Percentiles rank a stretch among this genome's conserved stretches.
Evolutionary conservation across 2,329 filamentous ascomycete species (phyloP).

Genomic region (Nectriaceae sp.): DNA sequence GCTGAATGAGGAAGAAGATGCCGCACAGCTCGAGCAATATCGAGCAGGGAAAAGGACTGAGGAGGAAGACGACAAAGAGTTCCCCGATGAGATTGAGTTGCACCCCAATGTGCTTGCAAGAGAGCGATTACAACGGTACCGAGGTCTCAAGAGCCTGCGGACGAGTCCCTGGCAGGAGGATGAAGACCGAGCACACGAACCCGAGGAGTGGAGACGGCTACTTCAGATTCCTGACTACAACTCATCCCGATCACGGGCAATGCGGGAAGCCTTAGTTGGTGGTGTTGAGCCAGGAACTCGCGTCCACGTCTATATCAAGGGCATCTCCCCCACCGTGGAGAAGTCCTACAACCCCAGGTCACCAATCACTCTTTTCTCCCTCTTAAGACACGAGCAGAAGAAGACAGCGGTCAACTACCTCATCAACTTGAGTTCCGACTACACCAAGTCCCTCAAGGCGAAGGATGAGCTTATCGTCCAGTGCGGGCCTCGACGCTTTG

Average conservation of each 20-base stretch:
- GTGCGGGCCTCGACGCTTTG: slow-evolving; percentile 82
- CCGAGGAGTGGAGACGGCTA: slow-evolving; percentile 84
- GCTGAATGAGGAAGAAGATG: slow-evolving; percentile 78
- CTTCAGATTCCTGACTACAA: slow-evolving; percentile 90
- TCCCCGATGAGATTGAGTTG: slow-evolving; percentile 95
- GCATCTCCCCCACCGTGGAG: slow-evolving; percentile 45
- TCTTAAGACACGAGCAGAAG: slow-evolving; percentile 95
- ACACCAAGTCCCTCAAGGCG: slow-evolving; percentile 75
- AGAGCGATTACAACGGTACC: slow-evolving; percentile 82
- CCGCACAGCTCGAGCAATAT: slow-evolving; percentile 79
- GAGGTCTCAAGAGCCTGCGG: slow-evolving; percentile 88
- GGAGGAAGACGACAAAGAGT: slow-evolving; percentile 87
- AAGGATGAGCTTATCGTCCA: slow-evolving; percentile 93
- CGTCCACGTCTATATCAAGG: slow-evolving; percentile 74
- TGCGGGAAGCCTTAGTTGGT: slow-evolving; percentile 84
- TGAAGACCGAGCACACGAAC: slow-evolving; percentile 84
- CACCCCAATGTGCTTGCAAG: slow-evolving; percentile 83
- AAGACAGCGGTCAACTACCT: slow-evolving; percentile 87
- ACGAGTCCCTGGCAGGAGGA: slow-evolving; percentile 87
- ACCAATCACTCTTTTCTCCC: slow-evolving; percentile 78
- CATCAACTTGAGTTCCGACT: slow-evolving; percentile 79
- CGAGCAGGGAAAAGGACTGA: slow-evolving; percentile 77
- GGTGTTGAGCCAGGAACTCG: slow-evolving; percentile 83
- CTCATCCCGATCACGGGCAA: slow-evolving; percentile 72
- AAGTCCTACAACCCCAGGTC: slow-evolving; percentile 48